phyloP scores from a whole-genome alignment of 176 grass and related monocot species.

The Tuctoria greenei region DNA sequence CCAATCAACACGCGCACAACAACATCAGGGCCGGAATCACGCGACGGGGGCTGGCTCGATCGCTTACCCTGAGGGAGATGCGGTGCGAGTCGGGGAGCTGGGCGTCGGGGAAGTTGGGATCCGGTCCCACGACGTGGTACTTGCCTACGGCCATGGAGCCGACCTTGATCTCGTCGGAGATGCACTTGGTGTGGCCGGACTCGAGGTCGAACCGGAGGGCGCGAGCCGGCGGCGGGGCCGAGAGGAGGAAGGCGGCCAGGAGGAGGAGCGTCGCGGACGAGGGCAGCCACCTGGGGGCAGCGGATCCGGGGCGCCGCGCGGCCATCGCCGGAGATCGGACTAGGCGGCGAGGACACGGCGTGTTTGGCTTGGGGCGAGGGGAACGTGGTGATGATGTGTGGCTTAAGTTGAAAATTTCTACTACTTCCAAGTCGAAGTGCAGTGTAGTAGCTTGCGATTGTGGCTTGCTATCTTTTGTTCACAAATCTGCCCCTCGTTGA shows the following conservation, averaged over 20 bases:
- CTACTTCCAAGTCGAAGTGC: slow-evolving; percentile 12
- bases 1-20: neutral
- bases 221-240: slow-evolving; percentile 17
- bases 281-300: slow-evolving; percentile 21
- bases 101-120: slow-evolving; percentile 50
- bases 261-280: slow-evolving; percentile 33
- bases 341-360: neutral
- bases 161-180: slow-evolving; percentile 95
- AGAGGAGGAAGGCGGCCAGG: slow-evolving; percentile 17
- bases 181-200: slow-evolving; percentile 95
- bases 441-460: slow-evolving; percentile 12
- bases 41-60: neutral
- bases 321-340: slow-evolving; percentile 62
- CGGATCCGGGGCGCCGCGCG: slow-evolving; percentile 33
- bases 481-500: no score
- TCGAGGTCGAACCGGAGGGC: slow-evolving; percentile 79
- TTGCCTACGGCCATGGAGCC: slow-evolving; percentile 84
- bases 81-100: slow-evolving; percentile 82
- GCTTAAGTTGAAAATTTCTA: slow-evolving; percentile 1
- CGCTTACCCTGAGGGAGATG: slow-evolving; percentile 77
- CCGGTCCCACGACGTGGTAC: slow-evolving; percentile 66
- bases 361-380: slow-evolving; percentile 11
- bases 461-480: neutral
- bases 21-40: neutral
- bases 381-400: no score